Conservation (phyloP, 805 yeast genomes). For the Kazachstania psychrophila region DNA sequence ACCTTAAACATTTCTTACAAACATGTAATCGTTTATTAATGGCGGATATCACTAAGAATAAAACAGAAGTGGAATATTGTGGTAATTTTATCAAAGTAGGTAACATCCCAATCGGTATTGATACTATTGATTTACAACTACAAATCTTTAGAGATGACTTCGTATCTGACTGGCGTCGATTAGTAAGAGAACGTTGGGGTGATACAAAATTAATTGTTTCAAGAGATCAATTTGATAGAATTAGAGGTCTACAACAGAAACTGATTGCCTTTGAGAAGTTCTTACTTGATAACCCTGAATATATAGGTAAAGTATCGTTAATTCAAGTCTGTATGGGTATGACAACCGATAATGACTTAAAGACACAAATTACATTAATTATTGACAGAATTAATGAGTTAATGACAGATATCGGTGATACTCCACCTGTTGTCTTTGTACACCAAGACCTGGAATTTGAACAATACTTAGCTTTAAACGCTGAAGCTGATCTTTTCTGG, state of each 20-base stretch:
- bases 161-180: conserved; percentile 54
- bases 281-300: conserved; percentile 61
- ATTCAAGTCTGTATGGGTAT: conserved; percentile 73
- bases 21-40: conserved; percentile 77
- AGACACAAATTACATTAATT: conserved; percentile 60
- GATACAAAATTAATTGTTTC: conserved; percentile 63
- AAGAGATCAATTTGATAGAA: conserved; percentile 78
- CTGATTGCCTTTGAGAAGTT: conserved; percentile 78
- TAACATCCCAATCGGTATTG: conserved; percentile 74
- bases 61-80: conserved; percentile 43
- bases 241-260: conserved; percentile 84
- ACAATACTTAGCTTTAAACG: conserved; percentile 76
- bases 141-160: conserved; percentile 39
- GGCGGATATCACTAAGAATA: conserved; percentile 57
- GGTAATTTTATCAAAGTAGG: conserved; percentile 48
- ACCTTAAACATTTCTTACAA: conserved; percentile 86
- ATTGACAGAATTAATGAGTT: conserved; percentile 79
- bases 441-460: conserved; percentile 84
- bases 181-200: conserved; percentile 74
- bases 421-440: conserved; percentile 77
- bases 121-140: conserved; percentile 46
- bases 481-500: conserved; percentile 80
- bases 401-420: conserved; percentile 57
- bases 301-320: conserved; percentile 58
- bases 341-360: conserved; percentile 51